Evolutionary conservation across 2,329 filamentous ascomycete genomes (phyloP).

Genomic region (Fusarium sp.): DNA sequence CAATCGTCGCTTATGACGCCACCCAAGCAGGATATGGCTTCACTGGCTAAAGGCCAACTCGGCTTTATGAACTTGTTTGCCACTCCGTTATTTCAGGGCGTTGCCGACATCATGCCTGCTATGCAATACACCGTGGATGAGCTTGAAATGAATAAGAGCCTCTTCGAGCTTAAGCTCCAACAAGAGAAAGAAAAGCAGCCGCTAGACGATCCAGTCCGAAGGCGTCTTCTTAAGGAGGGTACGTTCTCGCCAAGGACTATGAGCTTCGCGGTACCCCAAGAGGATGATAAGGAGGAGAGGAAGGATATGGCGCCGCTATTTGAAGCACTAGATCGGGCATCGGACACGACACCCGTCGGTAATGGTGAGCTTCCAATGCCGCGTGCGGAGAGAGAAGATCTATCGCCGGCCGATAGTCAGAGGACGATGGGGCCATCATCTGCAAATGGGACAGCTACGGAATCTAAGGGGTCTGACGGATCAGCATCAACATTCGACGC

Average conservation of each 20-base stretch:
- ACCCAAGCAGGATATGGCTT: slow-evolving; percentile 84
- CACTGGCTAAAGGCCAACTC: slow-evolving; percentile 87
- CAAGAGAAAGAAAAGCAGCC: slow-evolving; percentile 67
- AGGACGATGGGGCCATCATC: slow-evolving; percentile 45
- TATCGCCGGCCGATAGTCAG: slow-evolving; percentile 46
- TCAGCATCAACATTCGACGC: slow-evolving; percentile 59
- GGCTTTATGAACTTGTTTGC: slow-evolving; percentile 98
- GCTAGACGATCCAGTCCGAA: slow-evolving; percentile 54
- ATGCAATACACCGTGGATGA: slow-evolving; percentile 88
- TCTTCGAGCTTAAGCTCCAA: slow-evolving; percentile 77
- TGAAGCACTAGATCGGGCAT: slow-evolving; percentile 34
- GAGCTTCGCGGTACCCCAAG: slow-evolving; percentile 53
- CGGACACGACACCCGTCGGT: slow-evolving; percentile 39
- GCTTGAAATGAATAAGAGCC: slow-evolving; percentile 78
- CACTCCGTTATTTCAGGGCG: slow-evolving; percentile 87
- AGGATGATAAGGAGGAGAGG: slow-evolving; percentile 44
- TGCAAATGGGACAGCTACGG: slow-evolving; percentile 39
- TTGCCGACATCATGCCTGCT: slow-evolving; percentile 85
- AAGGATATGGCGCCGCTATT: slow-evolving; percentile 34
- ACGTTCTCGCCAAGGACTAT: slow-evolving; percentile 60
- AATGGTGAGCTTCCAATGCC: slow-evolving; percentile 41
- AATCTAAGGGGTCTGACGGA: slow-evolving; percentile 59
- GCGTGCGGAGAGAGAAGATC: slow-evolving; percentile 42
- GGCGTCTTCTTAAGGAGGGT: slow-evolving; percentile 54
- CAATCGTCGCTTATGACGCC: slow-evolving; percentile 87